Conservation (phyloP, 192 early-diverging fungal species). For the Umbelopsis vinacea region DNA sequence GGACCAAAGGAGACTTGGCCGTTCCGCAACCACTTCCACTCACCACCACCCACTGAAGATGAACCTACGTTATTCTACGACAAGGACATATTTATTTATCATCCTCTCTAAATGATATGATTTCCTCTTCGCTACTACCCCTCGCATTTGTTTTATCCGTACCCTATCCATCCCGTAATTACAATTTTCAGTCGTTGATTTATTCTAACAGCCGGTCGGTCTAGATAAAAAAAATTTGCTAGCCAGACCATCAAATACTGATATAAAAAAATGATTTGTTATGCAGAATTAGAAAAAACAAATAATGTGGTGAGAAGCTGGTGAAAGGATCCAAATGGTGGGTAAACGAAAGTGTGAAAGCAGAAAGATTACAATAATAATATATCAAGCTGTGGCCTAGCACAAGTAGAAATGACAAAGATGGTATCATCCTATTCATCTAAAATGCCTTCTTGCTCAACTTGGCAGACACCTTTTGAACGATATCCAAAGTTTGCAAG, state of each 20-base stretch:
- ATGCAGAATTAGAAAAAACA: not conserved
- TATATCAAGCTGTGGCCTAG: conserved; percentile 3
- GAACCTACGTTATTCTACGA: too few relatives aligned
- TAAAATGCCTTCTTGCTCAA: conserved; percentile 40
- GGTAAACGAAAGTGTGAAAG: not conserved
- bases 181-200: not conserved
- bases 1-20: conserved; percentile 18
- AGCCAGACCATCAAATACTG: not conserved
- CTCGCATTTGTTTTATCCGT: too few relatives aligned
- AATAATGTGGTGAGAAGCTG: conserved; percentile 2
- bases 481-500: conserved; percentile 34
- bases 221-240: not conserved
- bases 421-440: not conserved
- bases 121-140: too few relatives aligned
- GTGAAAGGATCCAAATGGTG: not conserved
- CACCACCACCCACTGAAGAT: not conserved
- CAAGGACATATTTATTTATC: not conserved
- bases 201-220: not conserved
- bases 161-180: not conserved
- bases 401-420: conserved; percentile 3
- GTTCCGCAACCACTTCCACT: conserved; percentile 21
- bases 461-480: conserved; percentile 35
- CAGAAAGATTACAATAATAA: conserved; percentile 18
- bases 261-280: not conserved
- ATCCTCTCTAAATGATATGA: too few relatives aligned